These are phyloP conservation scores for Taxillus chinensis DNA, from an alignment of 164 flowering plant species.

Conservation along the genomic window DNA sequence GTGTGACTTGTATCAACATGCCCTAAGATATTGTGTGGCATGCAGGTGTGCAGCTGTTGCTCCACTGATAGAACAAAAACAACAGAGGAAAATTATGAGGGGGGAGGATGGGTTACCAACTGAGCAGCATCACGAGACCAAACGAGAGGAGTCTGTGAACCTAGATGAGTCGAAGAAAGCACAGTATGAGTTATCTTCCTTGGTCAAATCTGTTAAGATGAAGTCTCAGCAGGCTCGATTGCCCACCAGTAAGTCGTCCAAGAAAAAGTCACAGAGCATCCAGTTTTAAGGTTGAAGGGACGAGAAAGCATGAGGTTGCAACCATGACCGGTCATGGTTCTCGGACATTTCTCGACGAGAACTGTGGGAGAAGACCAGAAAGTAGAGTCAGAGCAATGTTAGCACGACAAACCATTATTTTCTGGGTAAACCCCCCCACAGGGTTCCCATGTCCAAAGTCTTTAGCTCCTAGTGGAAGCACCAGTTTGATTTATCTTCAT, in stretches of 20 bases:
- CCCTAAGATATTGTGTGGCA: slow-evolving; percentile 9
- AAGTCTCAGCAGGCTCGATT: slow-evolving; percentile 37
- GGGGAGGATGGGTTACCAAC: slow-evolving; percentile 14
- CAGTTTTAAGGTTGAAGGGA: too few relatives aligned
- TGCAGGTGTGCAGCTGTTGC: slow-evolving; percentile 81
- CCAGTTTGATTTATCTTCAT: too few relatives aligned
- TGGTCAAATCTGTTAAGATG: slow-evolving; percentile 49
- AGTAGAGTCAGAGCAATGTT: too few relatives aligned
- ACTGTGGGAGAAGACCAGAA: too few relatives aligned
- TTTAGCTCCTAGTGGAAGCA: too few relatives aligned
- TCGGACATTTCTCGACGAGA: too few relatives aligned
- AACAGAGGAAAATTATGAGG: slow-evolving; percentile 16
- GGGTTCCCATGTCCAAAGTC: too few relatives aligned
- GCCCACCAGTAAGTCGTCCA: slow-evolving; percentile 13
- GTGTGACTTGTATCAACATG: too few relatives aligned
- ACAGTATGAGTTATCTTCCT: slow-evolving; percentile 41
- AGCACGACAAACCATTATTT: too few relatives aligned
- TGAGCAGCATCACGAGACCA: slow-evolving; percentile 10
- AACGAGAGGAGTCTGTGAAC: slow-evolving; percentile 8
- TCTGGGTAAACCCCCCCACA: too few relatives aligned
- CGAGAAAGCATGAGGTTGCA: too few relatives aligned
- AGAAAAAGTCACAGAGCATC: slow-evolving; percentile 1
- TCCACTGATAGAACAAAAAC: slow-evolving; percentile 29
- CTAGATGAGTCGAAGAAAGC: slow-evolving; percentile 24
- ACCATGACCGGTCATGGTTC: too few relatives aligned